These are phyloP conservation scores for Pseudozyma tsukubaensis DNA, from an alignment of 1,284 basidiomycete species.

Conservation along the genomic window DNA sequence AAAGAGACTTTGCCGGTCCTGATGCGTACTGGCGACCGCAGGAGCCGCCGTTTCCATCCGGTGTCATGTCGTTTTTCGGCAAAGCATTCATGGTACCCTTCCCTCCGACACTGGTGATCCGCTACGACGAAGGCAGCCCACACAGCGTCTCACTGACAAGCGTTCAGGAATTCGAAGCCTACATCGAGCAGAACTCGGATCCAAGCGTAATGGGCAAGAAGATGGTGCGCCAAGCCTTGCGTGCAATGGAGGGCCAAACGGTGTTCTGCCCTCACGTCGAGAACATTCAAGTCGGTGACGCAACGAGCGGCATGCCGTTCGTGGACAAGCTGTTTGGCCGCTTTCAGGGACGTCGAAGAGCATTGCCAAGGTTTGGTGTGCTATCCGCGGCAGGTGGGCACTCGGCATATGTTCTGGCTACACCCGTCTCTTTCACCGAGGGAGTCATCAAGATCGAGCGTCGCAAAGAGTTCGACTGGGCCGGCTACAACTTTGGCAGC, in stretches of 20 bases:
- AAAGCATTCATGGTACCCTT: conserved; percentile 82
- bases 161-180: conserved; percentile 74
- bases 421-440: conserved; percentile 71
- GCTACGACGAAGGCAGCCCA: conserved; percentile 75
- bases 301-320: conserved; percentile 25
- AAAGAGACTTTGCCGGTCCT: conserved; percentile 57
- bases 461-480: conserved; percentile 74
- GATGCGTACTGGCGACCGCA: conserved; percentile 57
- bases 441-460: conserved; percentile 75
- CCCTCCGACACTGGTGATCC: conserved; percentile 77
- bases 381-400: conserved; percentile 66
- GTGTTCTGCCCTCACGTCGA: conserved; percentile 78
- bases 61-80: conserved; percentile 67
- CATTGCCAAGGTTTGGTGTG: conserved; percentile 23
- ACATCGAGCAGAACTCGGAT: conserved; percentile 77
- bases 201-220: conserved; percentile 73
- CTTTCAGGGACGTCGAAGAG: conserved; percentile 15
- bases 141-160: conserved; percentile 72
- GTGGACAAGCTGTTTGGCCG: conserved; percentile 34
- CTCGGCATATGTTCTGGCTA: conserved; percentile 72
- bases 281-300: conserved; percentile 71
- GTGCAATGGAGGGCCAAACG: conserved; percentile 77
- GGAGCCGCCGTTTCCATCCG: conserved; percentile 48
- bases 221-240: conserved; percentile 77
- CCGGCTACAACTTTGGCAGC: conserved; percentile 72